Base-by-base conservation (phyloP, 306 rosid species). In the Biancaea sappan region DNA sequence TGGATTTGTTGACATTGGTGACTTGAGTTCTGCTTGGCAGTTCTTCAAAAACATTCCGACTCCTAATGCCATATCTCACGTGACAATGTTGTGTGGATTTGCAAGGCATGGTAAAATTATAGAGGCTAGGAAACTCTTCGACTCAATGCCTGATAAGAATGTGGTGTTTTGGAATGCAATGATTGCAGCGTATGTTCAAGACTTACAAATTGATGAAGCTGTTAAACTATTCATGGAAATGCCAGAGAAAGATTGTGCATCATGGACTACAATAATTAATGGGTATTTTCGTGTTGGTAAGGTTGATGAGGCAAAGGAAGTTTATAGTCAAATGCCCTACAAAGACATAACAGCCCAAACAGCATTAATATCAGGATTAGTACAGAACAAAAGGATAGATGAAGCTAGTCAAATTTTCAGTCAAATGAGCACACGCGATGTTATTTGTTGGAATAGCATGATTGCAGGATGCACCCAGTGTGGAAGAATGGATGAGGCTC, bases 101-200 rank as follows among this genome's bases (percentile, higher is more conserved):
- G 92, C 91, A 9, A 86, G 82, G 57, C 77, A 77, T 58, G 89
- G 96, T 71, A 75, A 80, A 60, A 79, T 89, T 71, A 25, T n/a
- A 5, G 85, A 83, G 77, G 93, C 97, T 31, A 78, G 85, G 80
- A 73, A 32, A 14, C 89, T 91, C 70, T 93, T 93, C 66, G 83
- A 91, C 73, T 65, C 67, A 54, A 87, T 87, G 87, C 93, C 90
- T 15, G 34, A 52, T 72, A 93, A 84, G 75, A 93, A 91, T 68
- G 83, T 80, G 52, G 97, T 91, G 77, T 80, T 93, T 78, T 91
- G 98, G 98, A 93, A 91, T 82, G 98, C 97, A 41, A 91, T 93
- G 92, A 84, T 93, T 59, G 83, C 87, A 26, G 97, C 89, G 46
- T 89, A 93, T 79, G 87, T 85, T 37, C 85, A 84, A 73, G 85